These are phyloP conservation scores for Irpex sp. DNA, from an alignment of 1,284 basidiomycete genomes.

Conservation along the genomic window DNA sequence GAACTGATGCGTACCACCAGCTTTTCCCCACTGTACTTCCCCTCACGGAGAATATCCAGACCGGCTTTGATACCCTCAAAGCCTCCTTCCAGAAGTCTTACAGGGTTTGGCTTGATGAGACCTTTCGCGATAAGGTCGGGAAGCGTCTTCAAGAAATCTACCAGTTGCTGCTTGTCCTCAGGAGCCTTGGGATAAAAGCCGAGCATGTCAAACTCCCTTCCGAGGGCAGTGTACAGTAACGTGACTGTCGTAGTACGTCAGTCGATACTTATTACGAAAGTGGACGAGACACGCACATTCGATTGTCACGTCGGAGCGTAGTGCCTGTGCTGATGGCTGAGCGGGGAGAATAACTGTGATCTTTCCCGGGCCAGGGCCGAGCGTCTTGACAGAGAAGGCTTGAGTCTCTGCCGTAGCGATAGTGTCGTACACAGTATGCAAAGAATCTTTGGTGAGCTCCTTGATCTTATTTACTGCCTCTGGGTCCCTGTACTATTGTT, in stretches of 20 bases:
- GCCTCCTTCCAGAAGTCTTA: constrained; percentile 21
- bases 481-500: constrained; percentile 23
- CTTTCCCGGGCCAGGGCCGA: constrained; percentile 15
- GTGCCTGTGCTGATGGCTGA: constrained; percentile 8
- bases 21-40: constrained; percentile 24
- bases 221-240: constrained; percentile 19
- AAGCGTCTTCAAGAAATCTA: constrained; percentile 20
- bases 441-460: constrained; percentile 16
- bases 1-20: constrained; percentile 12
- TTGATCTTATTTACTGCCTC: constrained; percentile 23
- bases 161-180: constrained; percentile 21
- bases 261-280: too few relatives aligned
- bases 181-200: constrained; percentile 5
- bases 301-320: constrained; percentile 6
- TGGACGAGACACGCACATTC: not conserved
- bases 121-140: constrained; percentile 18
- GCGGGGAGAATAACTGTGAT: constrained; percentile 11
- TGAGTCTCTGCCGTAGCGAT: constrained; percentile 17
- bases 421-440: constrained; percentile 21
- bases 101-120: constrained; percentile 17
- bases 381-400: constrained; percentile 11
- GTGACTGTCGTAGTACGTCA: constrained; percentile 12
- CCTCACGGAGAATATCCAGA: constrained; percentile 22
- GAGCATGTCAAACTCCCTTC: constrained; percentile 15
- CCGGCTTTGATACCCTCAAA: constrained; percentile 19